These are phyloP conservation scores for Apiospora marii DNA, from an alignment of 2,329 filamentous ascomycete species.

Conservation along the genomic window DNA sequence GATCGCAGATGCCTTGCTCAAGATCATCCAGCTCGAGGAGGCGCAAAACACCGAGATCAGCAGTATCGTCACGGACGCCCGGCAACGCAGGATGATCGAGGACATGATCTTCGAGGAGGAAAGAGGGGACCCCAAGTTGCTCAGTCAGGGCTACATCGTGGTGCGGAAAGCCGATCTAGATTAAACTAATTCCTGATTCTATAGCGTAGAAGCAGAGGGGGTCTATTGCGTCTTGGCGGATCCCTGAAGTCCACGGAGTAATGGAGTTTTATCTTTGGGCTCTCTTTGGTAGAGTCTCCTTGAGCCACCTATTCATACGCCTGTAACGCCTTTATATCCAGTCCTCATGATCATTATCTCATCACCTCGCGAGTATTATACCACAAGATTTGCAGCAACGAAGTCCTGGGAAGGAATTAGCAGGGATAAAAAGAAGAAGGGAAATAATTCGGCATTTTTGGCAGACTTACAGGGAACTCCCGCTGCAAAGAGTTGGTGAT, in stretches of 20 bases:
- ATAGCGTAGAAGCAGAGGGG: slow-evolving; percentile 7
- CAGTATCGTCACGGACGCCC: slow-evolving; percentile 36
- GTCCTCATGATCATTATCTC: slow-evolving; percentile 24
- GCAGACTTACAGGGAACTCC: slow-evolving; percentile 72
- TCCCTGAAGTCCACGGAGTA: slow-evolving; percentile 21
- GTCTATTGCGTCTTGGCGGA: slow-evolving; percentile 15
- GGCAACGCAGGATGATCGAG: slow-evolving; percentile 44
- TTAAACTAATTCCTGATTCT: slow-evolving; percentile 42
- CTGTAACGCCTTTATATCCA: slow-evolving; percentile 23
- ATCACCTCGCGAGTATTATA: slow-evolving; percentile 37
- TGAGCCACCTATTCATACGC: slow-evolving; percentile 21
- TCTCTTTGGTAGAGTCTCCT: neutral
- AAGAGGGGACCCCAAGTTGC: slow-evolving; percentile 51
- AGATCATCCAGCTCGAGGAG: slow-evolving; percentile 48
- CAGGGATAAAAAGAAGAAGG: neutral
- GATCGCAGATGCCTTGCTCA: slow-evolving; percentile 61
- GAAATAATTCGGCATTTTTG: too few species aligned
- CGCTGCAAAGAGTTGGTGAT: slow-evolving; percentile 82
- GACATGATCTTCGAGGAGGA: slow-evolving; percentile 59
- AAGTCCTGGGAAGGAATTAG: slow-evolving; percentile 53
- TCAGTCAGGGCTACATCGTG: slow-evolving; percentile 62
- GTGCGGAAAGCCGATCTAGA: slow-evolving; percentile 61
- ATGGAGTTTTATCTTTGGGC: slow-evolving; percentile 20
- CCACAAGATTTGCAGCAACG: slow-evolving; percentile 61
- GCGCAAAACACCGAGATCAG: slow-evolving; percentile 43